Base-by-base conservation (phyloP, 1,284 basidiomycete species). In the Tylopilus orsonianus region DNA sequence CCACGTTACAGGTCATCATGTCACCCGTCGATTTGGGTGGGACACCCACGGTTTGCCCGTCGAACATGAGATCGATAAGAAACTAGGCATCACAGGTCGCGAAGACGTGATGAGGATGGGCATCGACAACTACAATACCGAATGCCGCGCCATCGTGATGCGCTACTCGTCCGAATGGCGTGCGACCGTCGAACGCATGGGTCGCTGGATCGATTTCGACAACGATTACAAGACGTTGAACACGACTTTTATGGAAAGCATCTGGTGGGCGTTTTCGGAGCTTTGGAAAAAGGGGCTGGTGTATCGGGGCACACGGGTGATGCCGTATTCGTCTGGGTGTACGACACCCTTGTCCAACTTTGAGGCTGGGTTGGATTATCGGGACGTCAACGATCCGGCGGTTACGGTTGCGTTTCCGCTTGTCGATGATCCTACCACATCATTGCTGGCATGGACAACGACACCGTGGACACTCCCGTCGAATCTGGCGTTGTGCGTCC, bases 131-230 rank as follows among this genome's bases (percentile, higher is more conserved):
- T 99, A 99, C 80, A 99, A 99, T 68, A 93, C 83, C 12, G 95
- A 97, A 67, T 99, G 97, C 68, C 85, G 94, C 34, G 83, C 87
- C 53, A 99, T 99, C 68, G 97, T 99, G 64, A 98, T 99, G 95
- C 83, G 94, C 37, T 99, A 99, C 69, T 82, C 95, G 5, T 77
- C 78, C 13, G 95, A 99, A 68, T 99, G 97, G 97, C 84, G 93
- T 50, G 64, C 74, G 32, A 99, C 94, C 5, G 96, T 99, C 50
- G 96, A 97, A 71, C 85, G 97, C 55, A 96, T 99, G 87, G 97
- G 96, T 33, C 84, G 97, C 54, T 99, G 97, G 97, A 99, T 99
- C 72, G 97, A 99, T 71, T 99, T 99, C 65, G 97, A 99, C 73
- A 91, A 97, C 58, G 97, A 97, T 60, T 99, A 99, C 81, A 98